Percentiles rank a stretch among this genome's conserved stretches.
phyloP scores from a whole-genome alignment of 202 grass and related monocot species.

The Brachypodium distachyon region DNA sequence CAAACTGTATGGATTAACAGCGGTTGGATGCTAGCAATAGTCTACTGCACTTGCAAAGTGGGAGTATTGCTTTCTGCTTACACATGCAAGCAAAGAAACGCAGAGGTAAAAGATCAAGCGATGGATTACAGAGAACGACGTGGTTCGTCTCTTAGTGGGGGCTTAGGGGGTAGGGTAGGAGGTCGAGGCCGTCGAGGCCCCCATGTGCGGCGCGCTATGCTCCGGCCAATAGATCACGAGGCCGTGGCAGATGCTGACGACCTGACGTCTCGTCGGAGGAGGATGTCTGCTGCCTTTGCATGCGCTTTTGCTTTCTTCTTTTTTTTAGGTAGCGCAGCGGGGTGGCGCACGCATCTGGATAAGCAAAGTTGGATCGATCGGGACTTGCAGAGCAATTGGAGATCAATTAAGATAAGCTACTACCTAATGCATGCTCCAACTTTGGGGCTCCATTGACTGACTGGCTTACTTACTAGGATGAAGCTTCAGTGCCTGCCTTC shows the following conservation, averaged over 20 bases:
- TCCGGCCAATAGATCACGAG: neutral
- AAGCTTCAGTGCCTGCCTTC: too few relatives aligned
- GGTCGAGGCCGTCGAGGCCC: neutral
- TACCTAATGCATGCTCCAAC: neutral
- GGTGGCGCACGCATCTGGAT: neutral
- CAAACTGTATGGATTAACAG: too few relatives aligned
- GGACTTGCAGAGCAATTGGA: neutral
- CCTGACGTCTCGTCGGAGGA: neutral
- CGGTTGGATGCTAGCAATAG: neutral
- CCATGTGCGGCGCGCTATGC: slow-evolving; percentile 19
- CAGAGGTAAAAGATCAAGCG: neutral
- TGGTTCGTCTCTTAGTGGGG: neutral
- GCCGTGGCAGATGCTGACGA: neutral
- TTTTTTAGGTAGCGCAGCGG: neutral
- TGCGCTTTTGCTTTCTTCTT: neutral
- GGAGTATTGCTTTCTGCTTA: neutral
- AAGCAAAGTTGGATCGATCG: neutral
- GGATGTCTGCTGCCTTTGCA: neutral
- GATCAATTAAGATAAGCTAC: neutral
- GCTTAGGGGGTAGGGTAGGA: neutral
- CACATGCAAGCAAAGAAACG: neutral
- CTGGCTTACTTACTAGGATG: neutral
- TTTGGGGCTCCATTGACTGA: slow-evolving; percentile 1
- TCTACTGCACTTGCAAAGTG: too few relatives aligned
- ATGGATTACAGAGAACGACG: neutral